Conservation (phyloP, 2,329 filamentous ascomycete genomes). For the Aspergillus nomiae region DNA sequence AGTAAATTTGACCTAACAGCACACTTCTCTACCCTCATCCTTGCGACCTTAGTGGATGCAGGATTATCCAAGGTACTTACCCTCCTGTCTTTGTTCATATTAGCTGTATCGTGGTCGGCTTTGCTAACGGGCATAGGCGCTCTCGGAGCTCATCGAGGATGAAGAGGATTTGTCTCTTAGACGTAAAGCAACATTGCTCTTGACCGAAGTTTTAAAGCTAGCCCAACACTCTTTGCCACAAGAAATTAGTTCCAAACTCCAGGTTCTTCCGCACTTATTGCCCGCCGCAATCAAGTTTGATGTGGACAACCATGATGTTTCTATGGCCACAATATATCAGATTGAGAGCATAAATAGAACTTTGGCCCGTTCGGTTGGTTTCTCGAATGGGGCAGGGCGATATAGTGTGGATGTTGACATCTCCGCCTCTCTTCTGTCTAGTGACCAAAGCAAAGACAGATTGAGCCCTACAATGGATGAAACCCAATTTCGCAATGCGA, state of each 20-base stretch:
- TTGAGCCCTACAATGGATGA: conserved; percentile 65
- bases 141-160: conserved; percentile 54
- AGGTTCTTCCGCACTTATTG: conserved; percentile 85
- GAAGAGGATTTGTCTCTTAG: conserved; percentile 61
- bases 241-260: conserved; percentile 78
- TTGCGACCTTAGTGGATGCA: conserved; percentile 81
- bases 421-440: conserved; percentile 43
- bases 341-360: conserved; percentile 97
- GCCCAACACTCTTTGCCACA: conserved; percentile 82
- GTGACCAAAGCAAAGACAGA: conserved; percentile 53
- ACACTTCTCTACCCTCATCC: conserved; percentile 86
- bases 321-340: conserved; percentile 91
- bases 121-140: conserved; percentile 38
- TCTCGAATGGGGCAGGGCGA: conserved; percentile 40
- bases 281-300: conserved; percentile 72
- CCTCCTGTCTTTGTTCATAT: neutral
- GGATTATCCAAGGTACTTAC: conserved; percentile 62
- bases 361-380: conserved; percentile 73
- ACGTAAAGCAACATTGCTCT: conserved; percentile 84
- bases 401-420: conserved; percentile 50
- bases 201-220: conserved; percentile 89
- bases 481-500: conserved; percentile 61
- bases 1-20: conserved; percentile 72
- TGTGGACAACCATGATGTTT: conserved; percentile 72
- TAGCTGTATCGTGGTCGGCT: neutral